Percentiles rank a stretch among this genome's conserved stretches.
These are phyloP conservation scores for Ophiostoma angusticollis DNA, from an alignment of 2,329 filamentous ascomycete species.

Conservation along the genomic window DNA sequence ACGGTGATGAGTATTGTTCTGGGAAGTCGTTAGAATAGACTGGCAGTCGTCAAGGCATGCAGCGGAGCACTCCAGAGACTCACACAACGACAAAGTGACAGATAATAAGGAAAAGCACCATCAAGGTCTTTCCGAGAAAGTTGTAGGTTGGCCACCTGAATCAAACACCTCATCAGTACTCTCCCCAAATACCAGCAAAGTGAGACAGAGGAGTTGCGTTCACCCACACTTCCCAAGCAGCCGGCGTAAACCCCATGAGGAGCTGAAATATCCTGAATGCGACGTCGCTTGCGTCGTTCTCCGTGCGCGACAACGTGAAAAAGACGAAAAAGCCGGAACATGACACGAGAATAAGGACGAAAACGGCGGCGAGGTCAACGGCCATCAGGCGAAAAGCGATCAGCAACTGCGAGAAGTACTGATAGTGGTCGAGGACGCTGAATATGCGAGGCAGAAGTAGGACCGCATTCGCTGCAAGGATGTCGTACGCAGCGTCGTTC, in stretches of 20 bases:
- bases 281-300: conserved; percentile 59
- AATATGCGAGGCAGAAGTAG: conserved; percentile 83
- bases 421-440: conserved; percentile 85
- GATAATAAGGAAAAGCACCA: conserved; percentile 79
- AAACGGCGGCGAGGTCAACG: conserved; percentile 72
- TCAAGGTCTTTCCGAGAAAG: conserved; percentile 58
- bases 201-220: too few relatives aligned
- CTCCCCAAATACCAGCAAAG: too few relatives aligned
- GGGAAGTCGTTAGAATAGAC: conserved; percentile 5
- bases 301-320: conserved; percentile 67
- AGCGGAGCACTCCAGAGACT: conserved; percentile 17
- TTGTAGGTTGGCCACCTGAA: conserved; percentile 66
- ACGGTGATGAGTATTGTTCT: conserved; percentile 87
- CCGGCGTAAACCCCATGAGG: conserved; percentile 89
- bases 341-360: conserved; percentile 70
- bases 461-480: conserved; percentile 84
- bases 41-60: background rate
- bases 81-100: conserved; percentile 86
- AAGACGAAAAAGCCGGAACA: conserved; percentile 95
- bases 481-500: conserved; percentile 81
- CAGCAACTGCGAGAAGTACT: conserved; percentile 87
- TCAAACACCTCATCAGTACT: too few relatives aligned
- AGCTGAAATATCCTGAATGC: conserved; percentile 89
- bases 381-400: conserved; percentile 94
- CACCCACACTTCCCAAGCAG: conserved; percentile 78